Evolutionary conservation across 1,284 basidiomycete species (phyloP), one percentile per base, ranked within the genome.

Genomic region (Chalciporus sp.): DNA sequence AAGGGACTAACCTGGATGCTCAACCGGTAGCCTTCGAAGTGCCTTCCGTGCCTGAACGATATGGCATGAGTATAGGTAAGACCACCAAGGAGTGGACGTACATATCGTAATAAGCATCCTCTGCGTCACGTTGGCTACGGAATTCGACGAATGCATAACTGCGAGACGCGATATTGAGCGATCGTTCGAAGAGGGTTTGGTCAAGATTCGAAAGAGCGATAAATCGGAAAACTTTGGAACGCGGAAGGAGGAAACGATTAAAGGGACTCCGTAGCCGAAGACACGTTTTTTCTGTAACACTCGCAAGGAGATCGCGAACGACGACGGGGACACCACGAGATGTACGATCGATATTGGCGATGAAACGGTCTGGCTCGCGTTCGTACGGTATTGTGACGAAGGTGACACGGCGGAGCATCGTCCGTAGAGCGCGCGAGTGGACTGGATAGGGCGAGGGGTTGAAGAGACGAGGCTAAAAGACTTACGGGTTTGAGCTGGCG

Each of bases 111-210:
- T 94, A 94, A 31, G 92, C 92, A 61, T 94, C 90, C 69, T 94
- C 92, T 16, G 92, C 92, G 67, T 94, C 91, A 49, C 89, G 85
- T 52, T 81, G 80, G 67, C 83, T 85, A 70, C 90, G 85, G 71
- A 94, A 95, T 73, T 95, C 92, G 73, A 95, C 86, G 74, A 95
- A 95, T 55, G 92, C 92, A 72, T 94, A 95, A 76, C 92, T 94
- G 77, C 76, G 78, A 74, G 72, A 74, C 69, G 76, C 72, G 71
- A 76, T 69, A 80, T 88, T 89, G 87, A 88, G 88, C 82, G 85
- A 77, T 76, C 73, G 80, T 73, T 64, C 63, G 53, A 63, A 65
- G 65, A 58, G 1, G 60, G 51, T 52, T 63, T 53, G 58, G 12
- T 63, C 23, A 53, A 65, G 53, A 62, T 19, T 61, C 51, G 65